Percentiles rank a stretch among this genome's conserved stretches.
These are phyloP conservation scores for Alternaria postmessia DNA, from an alignment of 2,329 filamentous ascomycete genomes.

Conservation along the genomic window DNA sequence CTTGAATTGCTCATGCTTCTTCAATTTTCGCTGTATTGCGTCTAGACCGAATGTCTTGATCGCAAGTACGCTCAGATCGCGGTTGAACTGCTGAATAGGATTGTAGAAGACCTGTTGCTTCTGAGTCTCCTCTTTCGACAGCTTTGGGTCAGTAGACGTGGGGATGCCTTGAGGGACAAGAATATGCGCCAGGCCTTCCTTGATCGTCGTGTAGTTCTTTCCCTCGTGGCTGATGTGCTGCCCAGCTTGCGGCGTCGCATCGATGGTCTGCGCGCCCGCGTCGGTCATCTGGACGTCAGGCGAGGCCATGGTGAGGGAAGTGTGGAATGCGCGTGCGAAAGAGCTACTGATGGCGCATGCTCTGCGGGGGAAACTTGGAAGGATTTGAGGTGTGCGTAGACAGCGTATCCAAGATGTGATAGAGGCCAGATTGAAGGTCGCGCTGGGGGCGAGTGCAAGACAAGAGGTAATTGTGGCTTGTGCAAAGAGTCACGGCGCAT, in stretches of 20 bases:
- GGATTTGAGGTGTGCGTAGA: constrained; percentile 33
- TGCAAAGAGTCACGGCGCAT: constrained; percentile 5
- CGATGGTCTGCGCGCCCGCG: constrained; percentile 29
- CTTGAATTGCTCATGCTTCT: constrained; percentile 53
- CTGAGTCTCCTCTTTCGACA: constrained; percentile 61
- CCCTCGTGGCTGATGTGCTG: constrained; percentile 56
- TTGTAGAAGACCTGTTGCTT: constrained; percentile 94
- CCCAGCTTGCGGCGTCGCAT: constrained; percentile 38
- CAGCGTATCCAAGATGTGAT: constrained; percentile 16
- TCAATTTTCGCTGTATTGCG: constrained; percentile 58
- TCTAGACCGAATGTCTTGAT: constrained; percentile 89
- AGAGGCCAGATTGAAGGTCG: constrained; percentile 32
- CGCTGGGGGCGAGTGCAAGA: not conserved
- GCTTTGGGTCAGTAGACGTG: constrained; percentile 58
- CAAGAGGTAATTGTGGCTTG: not conserved
- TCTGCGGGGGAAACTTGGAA: constrained; percentile 21
- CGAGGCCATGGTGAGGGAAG: constrained; percentile 28
- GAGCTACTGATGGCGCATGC: constrained; percentile 40
- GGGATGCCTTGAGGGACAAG: constrained; percentile 65
- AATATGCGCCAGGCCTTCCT: constrained; percentile 73
- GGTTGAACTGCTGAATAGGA: constrained; percentile 98
- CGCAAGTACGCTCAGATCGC: constrained; percentile 89
- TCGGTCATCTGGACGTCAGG: constrained; percentile 22
- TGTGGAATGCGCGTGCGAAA: constrained; percentile 28
- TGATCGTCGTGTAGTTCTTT: constrained; percentile 66